Conservation (phyloP, 805 yeast genomes). For the Tetrapisispora phaffii region DNA sequence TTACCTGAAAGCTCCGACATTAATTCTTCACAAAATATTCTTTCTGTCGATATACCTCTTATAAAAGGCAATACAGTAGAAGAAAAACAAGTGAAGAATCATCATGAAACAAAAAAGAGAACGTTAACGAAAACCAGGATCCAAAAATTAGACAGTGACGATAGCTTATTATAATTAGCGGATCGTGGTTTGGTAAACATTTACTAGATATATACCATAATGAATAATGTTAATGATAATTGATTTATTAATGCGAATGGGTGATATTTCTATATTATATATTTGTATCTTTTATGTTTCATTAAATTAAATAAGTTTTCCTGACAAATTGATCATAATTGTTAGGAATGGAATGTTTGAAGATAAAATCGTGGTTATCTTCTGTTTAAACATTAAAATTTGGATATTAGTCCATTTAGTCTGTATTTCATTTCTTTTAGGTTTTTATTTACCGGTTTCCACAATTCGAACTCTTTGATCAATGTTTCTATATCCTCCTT, state of each 20-base stretch:
- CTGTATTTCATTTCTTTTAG: slow-evolving; percentile 78
- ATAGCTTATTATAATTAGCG: slow-evolving; percentile 1
- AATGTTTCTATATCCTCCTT: slow-evolving; percentile 50
- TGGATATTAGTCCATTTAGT: slow-evolving; percentile 42
- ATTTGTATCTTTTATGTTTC: background rate
- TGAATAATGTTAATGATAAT: too few relatives aligned
- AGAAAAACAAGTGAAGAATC: background rate
- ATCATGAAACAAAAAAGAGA: slow-evolving; percentile 8
- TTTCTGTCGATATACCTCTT: background rate
- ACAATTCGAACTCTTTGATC: slow-evolving; percentile 61
- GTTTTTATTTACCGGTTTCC: slow-evolving; percentile 81
- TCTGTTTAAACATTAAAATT: slow-evolving; percentile 2
- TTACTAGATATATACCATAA: background rate
- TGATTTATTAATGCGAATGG: background rate
- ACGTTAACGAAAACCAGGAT: slow-evolving; percentile 16
- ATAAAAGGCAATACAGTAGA: background rate
- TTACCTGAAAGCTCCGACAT: slow-evolving; percentile 8
- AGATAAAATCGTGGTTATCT: background rate
- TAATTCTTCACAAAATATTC: background rate
- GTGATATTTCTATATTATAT: too few relatives aligned
- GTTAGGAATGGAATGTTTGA: background rate
- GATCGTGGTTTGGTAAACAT: background rate
- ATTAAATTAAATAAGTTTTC: background rate
- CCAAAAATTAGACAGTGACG: slow-evolving; percentile 13
- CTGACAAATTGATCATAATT: background rate